Evolutionary conservation across 2,329 filamentous ascomycete genomes (phyloP).

Genomic region (Pleomassaria siparia): DNA sequence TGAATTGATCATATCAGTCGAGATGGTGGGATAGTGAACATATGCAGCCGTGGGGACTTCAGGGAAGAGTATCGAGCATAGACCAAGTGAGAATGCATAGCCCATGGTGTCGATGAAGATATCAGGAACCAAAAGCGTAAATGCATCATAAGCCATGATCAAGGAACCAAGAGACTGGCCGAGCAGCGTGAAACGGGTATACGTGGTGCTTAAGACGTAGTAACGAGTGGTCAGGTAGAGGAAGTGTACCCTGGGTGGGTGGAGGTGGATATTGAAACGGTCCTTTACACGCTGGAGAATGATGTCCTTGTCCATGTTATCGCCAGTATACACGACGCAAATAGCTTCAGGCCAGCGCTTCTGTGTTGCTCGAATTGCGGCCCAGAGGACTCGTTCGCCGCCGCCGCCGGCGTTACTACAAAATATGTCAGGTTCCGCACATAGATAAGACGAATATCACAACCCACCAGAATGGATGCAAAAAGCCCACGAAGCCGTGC

Average conservation of each 20-base stretch:
- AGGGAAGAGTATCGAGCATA: conserved; percentile 81
- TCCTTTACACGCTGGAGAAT: conserved; percentile 77
- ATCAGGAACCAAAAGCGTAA: conserved; percentile 87
- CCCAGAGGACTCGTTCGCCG: conserved; percentile 94
- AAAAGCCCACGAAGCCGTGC: conserved; percentile 89
- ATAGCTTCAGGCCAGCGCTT: conserved; percentile 83
- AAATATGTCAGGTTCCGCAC: conserved; percentile 23
- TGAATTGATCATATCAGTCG: conserved; percentile 92
- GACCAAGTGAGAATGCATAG: conserved; percentile 85
- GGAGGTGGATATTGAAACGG: conserved; percentile 89
- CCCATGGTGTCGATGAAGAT: conserved; percentile 98
- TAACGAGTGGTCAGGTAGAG: conserved; percentile 87
- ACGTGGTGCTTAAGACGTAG: conserved; percentile 83
- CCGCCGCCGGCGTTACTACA: conserved; percentile 89
- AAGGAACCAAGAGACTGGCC: conserved; percentile 93
- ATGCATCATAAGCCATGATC: conserved; percentile 86
- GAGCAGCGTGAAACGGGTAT: conserved; percentile 87
- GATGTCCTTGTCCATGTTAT: conserved; percentile 80
- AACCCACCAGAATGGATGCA: conserved; percentile 91
- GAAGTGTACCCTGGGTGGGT: conserved; percentile 80
- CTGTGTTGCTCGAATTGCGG: conserved; percentile 88
- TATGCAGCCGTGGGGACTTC: conserved; percentile 84
- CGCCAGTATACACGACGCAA: conserved; percentile 92
- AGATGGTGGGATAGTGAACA: conserved; percentile 97
- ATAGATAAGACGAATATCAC: neutral